phyloP scores from a whole-genome alignment of 768 basidiomycete species.

The Krasilnikovozyma curviuscula region DNA sequence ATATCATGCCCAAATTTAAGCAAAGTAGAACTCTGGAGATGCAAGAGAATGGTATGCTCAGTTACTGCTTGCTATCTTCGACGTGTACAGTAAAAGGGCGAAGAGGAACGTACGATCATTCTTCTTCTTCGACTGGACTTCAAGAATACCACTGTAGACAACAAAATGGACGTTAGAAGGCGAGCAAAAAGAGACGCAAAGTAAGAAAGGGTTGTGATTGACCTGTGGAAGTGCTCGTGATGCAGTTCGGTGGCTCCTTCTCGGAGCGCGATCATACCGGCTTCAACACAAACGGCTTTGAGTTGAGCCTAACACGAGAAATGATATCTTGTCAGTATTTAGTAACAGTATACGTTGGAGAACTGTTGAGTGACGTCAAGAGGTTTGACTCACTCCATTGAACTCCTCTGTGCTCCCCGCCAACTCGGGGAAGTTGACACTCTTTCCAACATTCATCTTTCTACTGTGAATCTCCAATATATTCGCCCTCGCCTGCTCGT shows the following conservation, averaged over 20 bases:
- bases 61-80: too few species aligned
- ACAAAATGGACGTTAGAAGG: neutral
- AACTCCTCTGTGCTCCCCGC: conserved; percentile 96
- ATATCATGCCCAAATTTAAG: too few species aligned
- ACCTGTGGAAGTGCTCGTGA: conserved; percentile 86
- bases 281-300: conserved; percentile 97
- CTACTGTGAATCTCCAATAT: conserved; percentile 93
- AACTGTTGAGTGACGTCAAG: neutral
- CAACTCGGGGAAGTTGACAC: conserved; percentile 92
- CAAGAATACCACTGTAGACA: conserved; percentile 18
- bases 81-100: too few species aligned
- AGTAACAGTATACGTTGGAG: neutral
- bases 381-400: conserved; percentile 53
- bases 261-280: conserved; percentile 92
- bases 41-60: too few species aligned
- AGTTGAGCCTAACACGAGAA: conserved; percentile 27
- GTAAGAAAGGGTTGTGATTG: neutral
- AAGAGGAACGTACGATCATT: conserved; percentile 38
- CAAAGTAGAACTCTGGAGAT: too few species aligned
- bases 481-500: conserved; percentile 84
- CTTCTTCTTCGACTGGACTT: conserved; percentile 99
- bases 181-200: neutral
- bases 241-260: conserved; percentile 74
- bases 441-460: conserved; percentile 72
- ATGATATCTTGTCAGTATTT: neutral